phyloP scores from a whole-genome alignment of 495 filamentous ascomycete species.

The Hypoxylon fragiforme region DNA sequence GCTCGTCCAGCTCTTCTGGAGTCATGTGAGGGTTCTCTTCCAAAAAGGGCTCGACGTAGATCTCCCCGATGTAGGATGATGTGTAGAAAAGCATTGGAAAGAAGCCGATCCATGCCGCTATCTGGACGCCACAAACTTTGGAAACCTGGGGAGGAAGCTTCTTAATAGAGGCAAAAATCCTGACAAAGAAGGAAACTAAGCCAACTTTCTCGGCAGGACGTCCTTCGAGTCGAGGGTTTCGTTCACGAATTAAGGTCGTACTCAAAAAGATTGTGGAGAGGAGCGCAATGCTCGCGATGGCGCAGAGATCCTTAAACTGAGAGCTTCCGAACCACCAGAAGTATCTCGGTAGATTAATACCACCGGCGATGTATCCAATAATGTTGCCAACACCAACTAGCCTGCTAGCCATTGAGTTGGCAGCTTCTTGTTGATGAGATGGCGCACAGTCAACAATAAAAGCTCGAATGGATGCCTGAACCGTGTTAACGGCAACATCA shows the following conservation, averaged over 20 bases:
- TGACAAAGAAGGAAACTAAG: conserved; percentile 75
- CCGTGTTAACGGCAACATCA: conserved; percentile 93
- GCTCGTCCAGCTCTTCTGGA: conserved; percentile 68
- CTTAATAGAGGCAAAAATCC: conserved; percentile 73
- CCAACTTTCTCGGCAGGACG: conserved; percentile 62
- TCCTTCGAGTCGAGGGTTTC: conserved; percentile 74
- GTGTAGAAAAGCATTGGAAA: conserved; percentile 95
- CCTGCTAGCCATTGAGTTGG: conserved; percentile 86
- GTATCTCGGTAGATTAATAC: conserved; percentile 69
- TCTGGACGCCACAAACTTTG: conserved; percentile 82
- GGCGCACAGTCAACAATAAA: conserved; percentile 91
- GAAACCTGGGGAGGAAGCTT: conserved; percentile 76
- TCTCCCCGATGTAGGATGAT: conserved; percentile 86
- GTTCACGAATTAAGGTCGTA: conserved; percentile 67
- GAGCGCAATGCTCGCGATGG: conserved; percentile 74
- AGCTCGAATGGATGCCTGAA: conserved; percentile 84
- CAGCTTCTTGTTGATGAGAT: conserved; percentile 82
- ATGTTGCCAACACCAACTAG: conserved; percentile 85
- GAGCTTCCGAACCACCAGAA: conserved; percentile 78
- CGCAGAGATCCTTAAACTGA: conserved; percentile 88
- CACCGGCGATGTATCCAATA: conserved; percentile 79
- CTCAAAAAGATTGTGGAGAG: conserved; percentile 66
- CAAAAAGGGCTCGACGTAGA: conserved; percentile 82
- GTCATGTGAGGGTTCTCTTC: conserved; percentile 74
- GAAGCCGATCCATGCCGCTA: conserved; percentile 92